Evolutionary conservation across 805 yeast genomes (phyloP).

Genomic region (Wickerhamomyces ciferrii): DNA sequence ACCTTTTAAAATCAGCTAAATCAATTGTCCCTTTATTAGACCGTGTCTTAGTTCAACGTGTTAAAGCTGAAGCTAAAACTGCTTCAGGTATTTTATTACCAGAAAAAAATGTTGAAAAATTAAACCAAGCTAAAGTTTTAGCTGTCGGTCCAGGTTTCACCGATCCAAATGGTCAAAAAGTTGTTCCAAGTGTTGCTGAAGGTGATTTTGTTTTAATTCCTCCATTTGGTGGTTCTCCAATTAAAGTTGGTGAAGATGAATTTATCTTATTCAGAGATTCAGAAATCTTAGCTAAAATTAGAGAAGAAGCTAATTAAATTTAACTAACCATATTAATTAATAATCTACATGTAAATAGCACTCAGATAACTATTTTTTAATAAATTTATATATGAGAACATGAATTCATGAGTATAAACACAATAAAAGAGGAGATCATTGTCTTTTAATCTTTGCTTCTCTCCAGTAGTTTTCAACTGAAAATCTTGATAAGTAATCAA

Average conservation of each 20-base stretch:
- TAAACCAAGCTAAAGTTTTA: slow-evolving; percentile 85
- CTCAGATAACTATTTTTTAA: background rate
- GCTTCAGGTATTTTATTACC: slow-evolving; percentile 92
- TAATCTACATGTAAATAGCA: slow-evolving; percentile 1
- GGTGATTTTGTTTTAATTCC: slow-evolving; percentile 97
- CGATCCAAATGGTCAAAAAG: slow-evolving; percentile 67
- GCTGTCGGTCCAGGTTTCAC: slow-evolving; percentile 94
- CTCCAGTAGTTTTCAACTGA: slow-evolving; percentile 58
- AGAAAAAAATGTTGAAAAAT: slow-evolving; percentile 92
- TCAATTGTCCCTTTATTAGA: slow-evolving; percentile 89
- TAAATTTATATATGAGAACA: background rate
- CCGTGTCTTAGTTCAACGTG: slow-evolving; percentile 93
- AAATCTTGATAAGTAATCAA: slow-evolving; percentile 42
- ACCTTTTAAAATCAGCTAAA: slow-evolving; percentile 76
- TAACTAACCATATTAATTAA: too few relatives aligned
- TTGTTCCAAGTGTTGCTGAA: slow-evolving; percentile 69
- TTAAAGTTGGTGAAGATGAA: slow-evolving; percentile 82
- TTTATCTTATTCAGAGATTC: slow-evolving; percentile 84
- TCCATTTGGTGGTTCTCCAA: slow-evolving; percentile 85
- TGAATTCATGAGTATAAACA: too few relatives aligned
- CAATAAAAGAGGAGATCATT: too few relatives aligned
- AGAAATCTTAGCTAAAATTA: slow-evolving; percentile 92
- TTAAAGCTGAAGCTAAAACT: slow-evolving; percentile 86
- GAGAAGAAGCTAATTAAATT: slow-evolving; percentile 33
- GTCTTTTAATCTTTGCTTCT: slow-evolving; percentile 21